Evolutionary conservation across 176 grass and related monocot species (phyloP).

Genomic region (Musa troglodytarum): DNA sequence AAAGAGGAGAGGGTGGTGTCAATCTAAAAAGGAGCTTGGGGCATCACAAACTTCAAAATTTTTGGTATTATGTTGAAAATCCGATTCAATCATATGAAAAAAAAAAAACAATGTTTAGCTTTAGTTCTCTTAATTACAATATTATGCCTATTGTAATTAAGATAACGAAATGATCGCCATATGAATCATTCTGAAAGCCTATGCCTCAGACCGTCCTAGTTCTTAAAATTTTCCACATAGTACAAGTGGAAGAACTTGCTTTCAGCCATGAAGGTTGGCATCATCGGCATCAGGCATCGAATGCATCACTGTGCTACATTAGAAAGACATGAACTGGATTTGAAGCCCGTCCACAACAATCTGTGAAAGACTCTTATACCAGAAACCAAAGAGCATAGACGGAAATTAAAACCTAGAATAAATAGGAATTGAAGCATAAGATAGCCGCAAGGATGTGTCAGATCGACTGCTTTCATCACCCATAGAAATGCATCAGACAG

Average conservation of each 20-base stretch:
- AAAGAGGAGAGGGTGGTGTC: too few relatives aligned
- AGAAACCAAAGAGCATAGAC: neutral
- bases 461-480: constrained; percentile 47
- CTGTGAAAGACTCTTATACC: too few relatives aligned
- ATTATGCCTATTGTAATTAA: too few relatives aligned
- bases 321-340: neutral
- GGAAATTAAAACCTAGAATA: neutral
- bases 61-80: too few relatives aligned
- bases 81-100: too few relatives aligned
- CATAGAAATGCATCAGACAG: constrained; percentile 49
- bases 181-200: neutral
- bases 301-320: neutral
- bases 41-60: too few relatives aligned
- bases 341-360: neutral
- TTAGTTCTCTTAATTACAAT: too few relatives aligned
- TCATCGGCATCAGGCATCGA: constrained; percentile 27
- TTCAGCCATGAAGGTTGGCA: constrained; percentile 24
- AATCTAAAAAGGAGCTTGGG: too few relatives aligned
- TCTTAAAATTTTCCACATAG: constrained; percentile 33
- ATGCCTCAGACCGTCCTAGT: constrained; percentile 83
- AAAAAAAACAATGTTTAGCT: too few relatives aligned
- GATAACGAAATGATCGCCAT: too few relatives aligned
- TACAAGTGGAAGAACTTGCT: neutral
- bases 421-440: neutral
- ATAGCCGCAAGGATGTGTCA: constrained; percentile 25